These are phyloP conservation scores for Penicillium fimorum DNA, from an alignment of 495 filamentous ascomycete species.

Conservation along the genomic window DNA sequence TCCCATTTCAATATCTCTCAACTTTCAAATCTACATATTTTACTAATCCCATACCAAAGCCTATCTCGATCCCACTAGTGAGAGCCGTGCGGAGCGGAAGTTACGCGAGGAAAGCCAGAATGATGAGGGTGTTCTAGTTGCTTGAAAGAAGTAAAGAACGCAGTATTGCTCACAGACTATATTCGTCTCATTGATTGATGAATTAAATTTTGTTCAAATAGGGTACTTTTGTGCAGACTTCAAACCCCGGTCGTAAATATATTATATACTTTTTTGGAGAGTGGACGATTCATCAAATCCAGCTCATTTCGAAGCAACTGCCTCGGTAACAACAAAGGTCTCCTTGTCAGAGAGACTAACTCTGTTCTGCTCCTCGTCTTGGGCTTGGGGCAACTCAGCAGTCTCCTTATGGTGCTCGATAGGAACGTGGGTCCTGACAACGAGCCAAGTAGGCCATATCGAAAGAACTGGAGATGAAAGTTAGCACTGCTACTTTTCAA, in stretches of 20 bases:
- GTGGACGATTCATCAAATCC: neutral
- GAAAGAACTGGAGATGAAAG: constrained; percentile 17
- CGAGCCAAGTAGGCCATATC: constrained; percentile 30
- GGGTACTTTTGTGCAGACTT: neutral
- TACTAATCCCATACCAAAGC: constrained; percentile 24
- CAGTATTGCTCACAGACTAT: too few species aligned
- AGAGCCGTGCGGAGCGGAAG: constrained; percentile 32
- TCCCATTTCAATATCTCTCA: neutral
- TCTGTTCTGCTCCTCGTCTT: constrained; percentile 17
- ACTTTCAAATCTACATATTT: neutral
- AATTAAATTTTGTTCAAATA: constrained; percentile 1
- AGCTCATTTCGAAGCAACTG: neutral
- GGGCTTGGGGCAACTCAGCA: neutral
- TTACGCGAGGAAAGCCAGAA: constrained; percentile 4
- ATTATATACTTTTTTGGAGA: neutral
- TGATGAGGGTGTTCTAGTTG: neutral
- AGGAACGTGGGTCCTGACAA: constrained; percentile 20
- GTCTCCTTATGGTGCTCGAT: constrained; percentile 19
- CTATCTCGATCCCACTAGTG: constrained; percentile 49
- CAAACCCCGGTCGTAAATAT: neutral
- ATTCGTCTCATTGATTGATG: neutral
- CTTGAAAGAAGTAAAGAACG: constrained; percentile 7
- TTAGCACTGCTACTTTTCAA: neutral
- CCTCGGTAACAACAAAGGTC: neutral
- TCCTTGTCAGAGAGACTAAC: constrained; percentile 1